Percentiles rank a stretch among this genome's conserved stretches.
phyloP scores from a whole-genome alignment of 495 filamentous ascomycete genomes.

The Chaetomium tenue region DNA sequence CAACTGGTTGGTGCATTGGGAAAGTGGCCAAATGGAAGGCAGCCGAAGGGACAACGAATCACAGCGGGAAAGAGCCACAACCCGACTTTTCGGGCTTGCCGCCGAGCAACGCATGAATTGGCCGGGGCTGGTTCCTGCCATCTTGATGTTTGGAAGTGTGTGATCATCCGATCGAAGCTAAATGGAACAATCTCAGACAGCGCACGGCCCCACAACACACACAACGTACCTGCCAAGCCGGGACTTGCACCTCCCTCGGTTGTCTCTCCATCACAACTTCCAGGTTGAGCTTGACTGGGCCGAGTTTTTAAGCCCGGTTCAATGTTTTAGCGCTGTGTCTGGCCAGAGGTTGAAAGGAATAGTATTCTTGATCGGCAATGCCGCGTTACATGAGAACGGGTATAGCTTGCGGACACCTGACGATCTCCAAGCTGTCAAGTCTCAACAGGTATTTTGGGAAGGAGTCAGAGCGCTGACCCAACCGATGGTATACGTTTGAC shows the following conservation, averaged over 20 bases:
- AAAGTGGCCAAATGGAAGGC: not conserved
- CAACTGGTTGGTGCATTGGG: not conserved
- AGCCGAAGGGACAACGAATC: not conserved
- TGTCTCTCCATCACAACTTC: not conserved
- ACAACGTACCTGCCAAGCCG: constrained; percentile 8
- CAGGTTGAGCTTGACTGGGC: too few species aligned
- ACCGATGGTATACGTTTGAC: too few species aligned
- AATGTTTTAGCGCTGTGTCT: too few species aligned
- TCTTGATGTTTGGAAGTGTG: constrained; percentile 20
- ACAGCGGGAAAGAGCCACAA: constrained; percentile 1
- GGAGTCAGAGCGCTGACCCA: too few species aligned
- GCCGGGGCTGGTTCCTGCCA: constrained; percentile 1
- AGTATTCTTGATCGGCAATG: not conserved
- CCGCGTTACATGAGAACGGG: too few species aligned
- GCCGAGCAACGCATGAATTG: constrained; percentile 8
- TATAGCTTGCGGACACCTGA: too few species aligned
- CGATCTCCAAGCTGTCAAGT: too few species aligned
- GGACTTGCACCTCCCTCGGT: not conserved
- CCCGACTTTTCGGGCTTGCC: constrained; percentile 11
- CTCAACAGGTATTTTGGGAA: too few species aligned
- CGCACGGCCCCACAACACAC: constrained; percentile 18
- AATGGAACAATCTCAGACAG: constrained; percentile 32
- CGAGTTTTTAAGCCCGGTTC: too few species aligned
- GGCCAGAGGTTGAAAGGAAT: too few species aligned
- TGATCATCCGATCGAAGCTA: constrained; percentile 36